Conservation (phyloP, 2,329 filamentous ascomycete species). For the Tricladium varicosporioides region DNA sequence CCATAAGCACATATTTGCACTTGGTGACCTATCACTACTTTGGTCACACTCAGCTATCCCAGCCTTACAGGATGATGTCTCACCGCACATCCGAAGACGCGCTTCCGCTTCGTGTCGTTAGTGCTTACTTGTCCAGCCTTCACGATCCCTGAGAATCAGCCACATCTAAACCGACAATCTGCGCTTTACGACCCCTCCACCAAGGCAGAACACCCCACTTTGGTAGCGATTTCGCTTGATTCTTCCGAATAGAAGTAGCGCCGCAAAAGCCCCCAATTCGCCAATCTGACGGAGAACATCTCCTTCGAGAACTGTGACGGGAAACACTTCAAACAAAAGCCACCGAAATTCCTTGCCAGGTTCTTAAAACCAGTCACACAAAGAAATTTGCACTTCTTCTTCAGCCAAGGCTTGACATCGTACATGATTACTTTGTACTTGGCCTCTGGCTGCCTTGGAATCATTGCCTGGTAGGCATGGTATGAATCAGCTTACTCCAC, state of each 20-base stretch:
- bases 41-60: conserved; percentile 8
- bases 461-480: not conserved
- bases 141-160: conserved; percentile 17
- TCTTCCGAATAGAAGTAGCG: conserved; percentile 8
- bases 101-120: conserved; percentile 19
- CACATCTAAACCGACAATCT: conserved; percentile 16
- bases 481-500: conserved; percentile 1
- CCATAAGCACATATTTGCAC: not conserved
- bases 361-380: not conserved
- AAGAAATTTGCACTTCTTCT: not conserved
- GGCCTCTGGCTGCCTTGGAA: not conserved
- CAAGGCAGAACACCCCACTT: conserved; percentile 10
- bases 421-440: conserved; percentile 1
- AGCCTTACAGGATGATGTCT: conserved; percentile 16
- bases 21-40: conserved; percentile 4
- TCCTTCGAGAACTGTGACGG: not conserved
- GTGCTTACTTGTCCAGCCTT: conserved; percentile 31
- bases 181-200: conserved; percentile 11
- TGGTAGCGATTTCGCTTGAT: conserved; percentile 25
- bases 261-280: not conserved
- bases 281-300: not conserved
- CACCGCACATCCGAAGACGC: conserved; percentile 13
- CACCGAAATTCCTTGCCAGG: too few relatives aligned
- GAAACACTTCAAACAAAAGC: not conserved
- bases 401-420: conserved; percentile 1